Conservation (phyloP, 345 rosid species). For the Aurinia saxatilis region DNA sequence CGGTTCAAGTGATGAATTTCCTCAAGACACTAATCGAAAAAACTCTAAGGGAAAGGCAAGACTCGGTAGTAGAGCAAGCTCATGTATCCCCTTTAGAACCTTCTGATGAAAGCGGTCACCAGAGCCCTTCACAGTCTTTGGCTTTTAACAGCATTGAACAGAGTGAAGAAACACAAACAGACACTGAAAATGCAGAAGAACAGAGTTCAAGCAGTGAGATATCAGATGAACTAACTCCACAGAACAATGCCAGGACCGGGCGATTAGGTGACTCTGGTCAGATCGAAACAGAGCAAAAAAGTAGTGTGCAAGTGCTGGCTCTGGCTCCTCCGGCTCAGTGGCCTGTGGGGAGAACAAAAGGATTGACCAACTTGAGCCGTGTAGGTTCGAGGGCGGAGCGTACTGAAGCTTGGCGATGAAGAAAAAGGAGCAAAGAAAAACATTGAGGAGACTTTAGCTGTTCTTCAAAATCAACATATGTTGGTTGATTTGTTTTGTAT, state of each 20-base stretch:
- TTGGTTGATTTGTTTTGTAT: conserved; percentile 3
- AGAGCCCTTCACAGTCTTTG: conserved; percentile 38
- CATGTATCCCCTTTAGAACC: conserved; percentile 42
- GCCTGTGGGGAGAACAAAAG: conserved; percentile 34
- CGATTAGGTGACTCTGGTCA: conserved; percentile 36
- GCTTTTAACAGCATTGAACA: conserved; percentile 24
- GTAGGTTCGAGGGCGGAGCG: conserved; percentile 58
- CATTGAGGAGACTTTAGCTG: neutral
- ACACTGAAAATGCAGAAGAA: conserved; percentile 23
- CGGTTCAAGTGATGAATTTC: conserved; percentile 97
- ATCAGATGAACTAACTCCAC: conserved; percentile 15
- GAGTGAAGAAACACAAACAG: conserved; percentile 38
- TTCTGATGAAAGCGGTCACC: conserved; percentile 57
- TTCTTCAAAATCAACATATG: conserved; percentile 1
- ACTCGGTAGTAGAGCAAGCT: conserved; percentile 40
- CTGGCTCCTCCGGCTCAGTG: conserved; percentile 27
- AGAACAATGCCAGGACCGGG: conserved; percentile 15
- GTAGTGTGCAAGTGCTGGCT: conserved; percentile 27
- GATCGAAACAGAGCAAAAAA: conserved; percentile 23
- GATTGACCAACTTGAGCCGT: conserved; percentile 48
- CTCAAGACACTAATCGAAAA: conserved; percentile 66
- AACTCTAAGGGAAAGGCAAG: conserved; percentile 62
- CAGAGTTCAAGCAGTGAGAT: conserved; percentile 26
- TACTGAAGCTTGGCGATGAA: conserved; percentile 60
- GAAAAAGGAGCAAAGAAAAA: neutral